Evolutionary conservation across 23 red algal genomes (phyloP).

Genomic region (Gracilaria gracilis): DNA sequence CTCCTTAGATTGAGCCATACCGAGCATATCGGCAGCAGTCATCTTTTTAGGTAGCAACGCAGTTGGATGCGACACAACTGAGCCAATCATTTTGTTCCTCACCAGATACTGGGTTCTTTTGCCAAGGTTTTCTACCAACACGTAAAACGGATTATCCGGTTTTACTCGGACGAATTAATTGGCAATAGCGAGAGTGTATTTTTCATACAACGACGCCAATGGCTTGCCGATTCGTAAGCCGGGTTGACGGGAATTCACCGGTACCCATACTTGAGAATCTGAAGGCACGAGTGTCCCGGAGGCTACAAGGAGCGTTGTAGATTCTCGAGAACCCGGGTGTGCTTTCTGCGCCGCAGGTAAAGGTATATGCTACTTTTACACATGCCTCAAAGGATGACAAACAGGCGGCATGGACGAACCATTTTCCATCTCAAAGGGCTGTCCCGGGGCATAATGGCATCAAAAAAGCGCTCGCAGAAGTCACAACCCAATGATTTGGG

Average conservation of each 20-base stretch:
- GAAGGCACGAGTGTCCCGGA: not conserved
- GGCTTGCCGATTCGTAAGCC: not conserved
- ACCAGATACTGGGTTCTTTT: not conserved
- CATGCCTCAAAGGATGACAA: too few relatives aligned
- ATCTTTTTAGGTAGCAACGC: not conserved
- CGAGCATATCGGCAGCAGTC: too few relatives aligned
- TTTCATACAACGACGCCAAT: not conserved
- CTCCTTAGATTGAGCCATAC: too few relatives aligned
- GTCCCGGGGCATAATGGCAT: not conserved
- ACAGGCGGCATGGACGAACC: not conserved
- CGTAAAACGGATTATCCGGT: constrained; percentile 6
- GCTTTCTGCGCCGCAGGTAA: not conserved
- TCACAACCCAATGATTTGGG: not conserved
- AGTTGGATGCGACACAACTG: not conserved
- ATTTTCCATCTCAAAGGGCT: constrained; percentile 1
- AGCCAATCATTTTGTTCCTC: not conserved
- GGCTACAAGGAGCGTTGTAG: not conserved
- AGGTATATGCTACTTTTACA: not conserved
- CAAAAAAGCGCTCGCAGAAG: constrained; percentile 30
- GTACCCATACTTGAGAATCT: not conserved
- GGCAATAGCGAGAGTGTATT: not conserved
- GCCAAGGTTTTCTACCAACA: constrained; percentile 10
- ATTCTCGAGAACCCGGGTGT: not conserved
- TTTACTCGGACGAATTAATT: constrained; percentile 5
- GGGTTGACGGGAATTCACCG: not conserved